These are phyloP conservation scores for Pyrenophora graminea DNA, from an alignment of 2,329 filamentous ascomycete genomes.

Conservation along the genomic window DNA sequence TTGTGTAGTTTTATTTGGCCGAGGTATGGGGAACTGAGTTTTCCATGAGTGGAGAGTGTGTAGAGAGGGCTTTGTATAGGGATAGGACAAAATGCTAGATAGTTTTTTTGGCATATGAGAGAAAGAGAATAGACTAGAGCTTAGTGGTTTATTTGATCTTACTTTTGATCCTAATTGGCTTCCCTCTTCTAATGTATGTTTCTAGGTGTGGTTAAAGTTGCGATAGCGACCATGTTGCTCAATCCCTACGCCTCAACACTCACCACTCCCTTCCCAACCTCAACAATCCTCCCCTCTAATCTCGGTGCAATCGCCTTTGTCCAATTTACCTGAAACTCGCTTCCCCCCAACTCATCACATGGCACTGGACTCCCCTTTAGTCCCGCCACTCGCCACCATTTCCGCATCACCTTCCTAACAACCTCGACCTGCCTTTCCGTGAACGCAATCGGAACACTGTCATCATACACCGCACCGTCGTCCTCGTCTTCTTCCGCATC, in stretches of 20 bases:
- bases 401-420: conserved; percentile 69
- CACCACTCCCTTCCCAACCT: conserved; percentile 18
- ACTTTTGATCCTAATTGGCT: too few species aligned
- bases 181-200: too few species aligned
- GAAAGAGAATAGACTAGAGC: too few species aligned
- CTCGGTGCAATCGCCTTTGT: conserved; percentile 78
- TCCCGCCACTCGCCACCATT: conserved; percentile 73
- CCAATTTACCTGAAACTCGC: conserved; percentile 69
- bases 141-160: too few species aligned
- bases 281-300: conserved; percentile 73
- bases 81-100: too few species aligned
- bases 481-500: conserved; percentile 48
- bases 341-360: conserved; percentile 62
- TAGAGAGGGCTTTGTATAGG: too few species aligned
- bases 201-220: too few species aligned
- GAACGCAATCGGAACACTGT: conserved; percentile 50
- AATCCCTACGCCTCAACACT: neutral
- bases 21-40: too few species aligned
- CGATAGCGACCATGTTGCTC: too few species aligned
- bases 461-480: conserved; percentile 45
- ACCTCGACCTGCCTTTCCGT: conserved; percentile 57
- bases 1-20: too few species aligned
- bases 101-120: too few species aligned
- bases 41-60: too few species aligned
- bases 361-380: conserved; percentile 57